Conservation (phyloP, 2,329 filamentous ascomycete species). For the Hypoxylon sp. region DNA sequence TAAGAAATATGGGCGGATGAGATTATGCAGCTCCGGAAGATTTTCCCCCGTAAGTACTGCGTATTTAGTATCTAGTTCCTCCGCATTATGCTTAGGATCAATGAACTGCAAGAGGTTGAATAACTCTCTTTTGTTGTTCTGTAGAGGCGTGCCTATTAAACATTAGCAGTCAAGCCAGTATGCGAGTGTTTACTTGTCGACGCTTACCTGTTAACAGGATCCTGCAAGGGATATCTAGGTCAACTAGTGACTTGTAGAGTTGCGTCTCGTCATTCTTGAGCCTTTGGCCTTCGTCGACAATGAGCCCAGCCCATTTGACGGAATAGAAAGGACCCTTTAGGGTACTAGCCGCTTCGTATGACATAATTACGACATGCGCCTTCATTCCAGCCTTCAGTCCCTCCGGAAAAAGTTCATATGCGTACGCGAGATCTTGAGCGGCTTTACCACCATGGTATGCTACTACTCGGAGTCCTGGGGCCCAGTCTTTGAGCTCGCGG, state of each 20-base stretch:
- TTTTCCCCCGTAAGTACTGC: slow-evolving; percentile 86
- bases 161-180: slow-evolving; percentile 41
- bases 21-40: slow-evolving; percentile 82
- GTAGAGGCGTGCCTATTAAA: slow-evolving; percentile 78
- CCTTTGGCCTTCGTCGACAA: slow-evolving; percentile 96
- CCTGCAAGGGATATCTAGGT: slow-evolving; percentile 85
- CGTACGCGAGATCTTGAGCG: slow-evolving; percentile 81
- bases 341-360: slow-evolving; percentile 90
- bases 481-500: slow-evolving; percentile 95
- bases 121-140: slow-evolving; percentile 94
- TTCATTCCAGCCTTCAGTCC: slow-evolving; percentile 77
- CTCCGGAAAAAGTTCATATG: slow-evolving; percentile 87
- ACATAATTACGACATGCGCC: slow-evolving; percentile 94
- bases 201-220: slow-evolving; percentile 80
- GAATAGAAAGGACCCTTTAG: slow-evolving; percentile 77
- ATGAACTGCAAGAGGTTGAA: slow-evolving; percentile 98
- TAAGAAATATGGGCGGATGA: slow-evolving; percentile 81
- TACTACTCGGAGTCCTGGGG: slow-evolving; percentile 87
- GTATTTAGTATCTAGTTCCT: slow-evolving; percentile 81
- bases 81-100: slow-evolving; percentile 79
- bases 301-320: slow-evolving; percentile 87
- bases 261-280: slow-evolving; percentile 92
- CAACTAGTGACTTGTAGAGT: slow-evolving; percentile 81
- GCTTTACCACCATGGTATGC: slow-evolving; percentile 87
- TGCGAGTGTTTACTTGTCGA: slow-evolving; percentile 5